Evolutionary conservation across 805 yeast species (phyloP), one percentile per base, ranked within the genome.

Genomic region (Debaryomyces castellii): DNA sequence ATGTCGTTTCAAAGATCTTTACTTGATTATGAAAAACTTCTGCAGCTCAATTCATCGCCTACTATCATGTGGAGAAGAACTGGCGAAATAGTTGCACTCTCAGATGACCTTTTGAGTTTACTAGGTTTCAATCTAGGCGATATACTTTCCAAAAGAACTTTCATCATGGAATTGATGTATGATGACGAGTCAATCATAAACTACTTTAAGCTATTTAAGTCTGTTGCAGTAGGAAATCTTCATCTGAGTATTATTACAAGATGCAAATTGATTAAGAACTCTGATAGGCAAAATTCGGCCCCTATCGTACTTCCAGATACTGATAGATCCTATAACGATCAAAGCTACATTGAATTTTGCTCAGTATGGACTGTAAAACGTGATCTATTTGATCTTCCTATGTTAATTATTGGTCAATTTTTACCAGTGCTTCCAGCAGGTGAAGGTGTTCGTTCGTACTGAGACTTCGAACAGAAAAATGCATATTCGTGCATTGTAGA

Each of bases 31-130:
- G 68, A 71, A 61, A 67, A 69, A 48, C 64, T 75, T 11, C 59
- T 66, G 39, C 67, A 71, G 18, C 57, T 82, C 46, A 82, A 85
- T 16, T 85, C 90, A 9, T 80, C 88, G 1, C 96, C 96, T 1
- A 84, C 92, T 2, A 82, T 87, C 14, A 83, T 87, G 51, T 88
- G 96, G 96, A 73, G 96, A 55, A 69, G 96, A 34, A 85, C 95
- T 0, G 95, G 95, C 8, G 95, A 88, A 59, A 82, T 89, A 35
- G 90, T 87, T 9, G 87, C 87, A 7, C 80, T 86, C 8, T 85
- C 90, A 4, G 82, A 83, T 51, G 94, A 87, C 55, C 80, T 88
- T 57, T 78, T 86, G 24, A 78, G 83, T 3, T 67, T 88, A 50
- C 78, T 91, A 5, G 87, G 89, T 1, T 81, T 83, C 61, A 73